phyloP scores from a whole-genome alignment of 139 green algal genomes.

The Chlorella ohadii region DNA sequence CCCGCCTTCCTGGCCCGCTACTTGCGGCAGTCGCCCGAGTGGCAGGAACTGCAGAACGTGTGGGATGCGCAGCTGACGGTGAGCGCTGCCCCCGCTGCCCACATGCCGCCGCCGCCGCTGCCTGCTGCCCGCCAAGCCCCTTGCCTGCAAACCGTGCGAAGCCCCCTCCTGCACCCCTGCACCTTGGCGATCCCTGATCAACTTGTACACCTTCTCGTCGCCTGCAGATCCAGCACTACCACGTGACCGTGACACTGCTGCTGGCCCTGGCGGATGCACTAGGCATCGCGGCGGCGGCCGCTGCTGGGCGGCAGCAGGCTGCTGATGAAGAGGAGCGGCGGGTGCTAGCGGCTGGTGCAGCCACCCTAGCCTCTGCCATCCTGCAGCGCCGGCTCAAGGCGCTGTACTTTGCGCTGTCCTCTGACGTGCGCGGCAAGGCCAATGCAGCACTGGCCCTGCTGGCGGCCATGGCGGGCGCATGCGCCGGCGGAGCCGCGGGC shows the following conservation, averaged over 20 bases:
- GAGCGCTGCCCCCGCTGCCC: background rate
- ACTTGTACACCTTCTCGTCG: background rate
- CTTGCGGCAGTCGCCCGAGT: conserved; percentile 21
- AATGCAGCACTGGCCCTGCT: conserved; percentile 65
- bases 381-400: conserved; percentile 52
- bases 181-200: too few relatives aligned
- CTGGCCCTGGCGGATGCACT: conserved; percentile 31
- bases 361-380: conserved; percentile 17
- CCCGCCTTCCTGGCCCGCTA: conserved; percentile 13
- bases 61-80: conserved; percentile 49
- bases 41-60: conserved; percentile 35
- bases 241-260: conserved; percentile 37
- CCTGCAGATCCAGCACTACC: conserved; percentile 33
- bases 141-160: too few relatives aligned
- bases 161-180: too few relatives aligned
- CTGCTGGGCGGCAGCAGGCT: background rate
- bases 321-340: background rate
- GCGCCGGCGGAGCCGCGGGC: background rate
- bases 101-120: background rate
- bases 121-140: too few relatives aligned
- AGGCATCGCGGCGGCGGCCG: background rate
- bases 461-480: conserved; percentile 35
- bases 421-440: conserved; percentile 29
- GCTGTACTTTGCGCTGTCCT: conserved; percentile 63
- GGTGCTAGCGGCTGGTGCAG: conserved; percentile 9